Evolutionary conservation across 495 filamentous ascomycete genomes (phyloP).

Genomic region (Aspergillus leporis): DNA sequence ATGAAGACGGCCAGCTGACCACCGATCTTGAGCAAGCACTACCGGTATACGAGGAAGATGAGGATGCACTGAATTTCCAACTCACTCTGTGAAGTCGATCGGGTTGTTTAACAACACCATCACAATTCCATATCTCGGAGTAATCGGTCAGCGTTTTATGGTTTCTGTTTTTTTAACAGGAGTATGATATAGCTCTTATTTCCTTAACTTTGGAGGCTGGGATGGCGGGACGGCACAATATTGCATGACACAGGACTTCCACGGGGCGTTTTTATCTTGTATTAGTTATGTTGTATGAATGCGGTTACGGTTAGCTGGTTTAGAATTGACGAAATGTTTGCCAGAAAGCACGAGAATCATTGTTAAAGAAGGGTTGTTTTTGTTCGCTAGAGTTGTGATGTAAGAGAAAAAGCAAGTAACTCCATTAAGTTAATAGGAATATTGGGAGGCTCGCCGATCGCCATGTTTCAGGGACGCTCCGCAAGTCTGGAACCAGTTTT

Average conservation of each 20-base stretch:
- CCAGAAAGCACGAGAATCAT: no score
- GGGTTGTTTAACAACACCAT: background rate
- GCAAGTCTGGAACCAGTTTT: background rate
- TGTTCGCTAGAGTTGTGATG: no score
- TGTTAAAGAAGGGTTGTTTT: no score
- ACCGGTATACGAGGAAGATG: conserved; percentile 42
- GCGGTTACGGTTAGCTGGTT: background rate
- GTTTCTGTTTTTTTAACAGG: background rate
- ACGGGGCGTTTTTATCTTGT: conserved; percentile 3
- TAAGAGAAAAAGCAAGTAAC: background rate
- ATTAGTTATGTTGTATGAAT: background rate
- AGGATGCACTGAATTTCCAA: conserved; percentile 45
- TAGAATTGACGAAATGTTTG: background rate
- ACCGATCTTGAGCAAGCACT: conserved; percentile 26
- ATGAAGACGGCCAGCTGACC: conserved; percentile 19
- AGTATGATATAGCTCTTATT: background rate
- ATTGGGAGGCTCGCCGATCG: background rate
- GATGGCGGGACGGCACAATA: background rate
- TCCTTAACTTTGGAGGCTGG: background rate
- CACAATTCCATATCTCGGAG: background rate
- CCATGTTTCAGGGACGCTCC: conserved; percentile 28
- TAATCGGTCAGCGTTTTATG: background rate
- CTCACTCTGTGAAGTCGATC: conserved; percentile 33
- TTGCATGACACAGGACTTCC: conserved; percentile 6
- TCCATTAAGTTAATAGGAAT: conserved; percentile 4